phyloP scores from a whole-genome alignment of 2,329 filamentous ascomycete species.

The Clathrospora elynae region DNA sequence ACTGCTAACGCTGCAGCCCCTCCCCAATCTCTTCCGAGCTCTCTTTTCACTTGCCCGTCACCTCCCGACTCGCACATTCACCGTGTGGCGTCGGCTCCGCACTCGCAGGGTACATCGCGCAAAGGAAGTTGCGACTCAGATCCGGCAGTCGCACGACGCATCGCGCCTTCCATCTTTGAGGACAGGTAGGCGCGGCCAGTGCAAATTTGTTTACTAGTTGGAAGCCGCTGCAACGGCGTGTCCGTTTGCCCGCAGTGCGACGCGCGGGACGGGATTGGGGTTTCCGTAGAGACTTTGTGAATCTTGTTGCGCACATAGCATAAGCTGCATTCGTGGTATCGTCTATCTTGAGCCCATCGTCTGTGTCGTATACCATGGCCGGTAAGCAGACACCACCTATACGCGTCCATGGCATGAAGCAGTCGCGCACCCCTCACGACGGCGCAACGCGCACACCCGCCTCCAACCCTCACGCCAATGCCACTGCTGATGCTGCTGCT shows the following conservation, averaged over 20 bases:
- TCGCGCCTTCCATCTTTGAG: conserved; percentile 24
- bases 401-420: conserved; percentile 17
- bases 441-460: conserved; percentile 16
- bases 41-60: conserved; percentile 4
- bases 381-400: conserved; percentile 59
- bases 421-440: conserved; percentile 11
- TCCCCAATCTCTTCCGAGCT: conserved; percentile 14
- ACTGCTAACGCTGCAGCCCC: conserved; percentile 16
- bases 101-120: conserved; percentile 22
- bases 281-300: conserved; percentile 47
- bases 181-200: conserved; percentile 20
- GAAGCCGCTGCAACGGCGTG: conserved; percentile 25
- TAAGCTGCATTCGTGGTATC: conserved; percentile 40
- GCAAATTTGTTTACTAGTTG: conserved; percentile 37
- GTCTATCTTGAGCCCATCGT: conserved; percentile 38
- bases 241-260: conserved; percentile 28
- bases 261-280: conserved; percentile 28
- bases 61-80: conserved; percentile 16
- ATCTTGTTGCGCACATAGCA: conserved; percentile 41
- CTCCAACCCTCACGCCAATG: conserved; percentile 15
- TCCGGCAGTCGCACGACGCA: conserved; percentile 25
- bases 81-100: conserved; percentile 22
- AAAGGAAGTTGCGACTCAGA: conserved; percentile 29
- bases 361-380: conserved; percentile 56
- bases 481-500: conserved; percentile 34